A percentile compares a stretch with the other conserved stretches of the same genome.
Evolutionary conservation across 768 basidiomycete species (phyloP).

Genomic region (Tricholoma bakamatsutake): DNA sequence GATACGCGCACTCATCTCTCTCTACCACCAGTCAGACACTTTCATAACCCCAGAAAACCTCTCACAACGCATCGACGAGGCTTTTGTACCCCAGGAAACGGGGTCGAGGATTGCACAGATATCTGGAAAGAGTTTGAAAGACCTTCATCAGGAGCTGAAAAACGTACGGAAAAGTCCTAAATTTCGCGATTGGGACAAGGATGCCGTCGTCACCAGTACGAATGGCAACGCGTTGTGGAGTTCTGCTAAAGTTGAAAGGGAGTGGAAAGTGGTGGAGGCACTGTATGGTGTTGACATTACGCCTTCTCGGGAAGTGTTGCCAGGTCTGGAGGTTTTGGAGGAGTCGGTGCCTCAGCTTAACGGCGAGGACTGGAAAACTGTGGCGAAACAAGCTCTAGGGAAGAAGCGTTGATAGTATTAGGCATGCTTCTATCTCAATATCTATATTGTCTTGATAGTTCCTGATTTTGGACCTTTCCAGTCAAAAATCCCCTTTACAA

Average conservation of each 20-base stretch:
- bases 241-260: conserved; percentile 23
- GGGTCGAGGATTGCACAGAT: background rate
- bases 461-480: background rate
- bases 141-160: conserved; percentile 15
- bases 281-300: conserved; percentile 43
- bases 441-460: background rate
- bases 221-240: conserved; percentile 22
- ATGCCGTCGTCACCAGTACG: conserved; percentile 1
- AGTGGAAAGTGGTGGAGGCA: conserved; percentile 42
- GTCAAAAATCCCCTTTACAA: background rate
- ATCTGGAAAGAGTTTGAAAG: conserved; percentile 9
- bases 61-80: conserved; percentile 54
- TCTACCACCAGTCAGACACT: conserved; percentile 70
- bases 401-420: background rate
- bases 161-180: conserved; percentile 27
- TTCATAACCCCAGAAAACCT: conserved; percentile 74
- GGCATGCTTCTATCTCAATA: background rate
- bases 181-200: conserved; percentile 32
- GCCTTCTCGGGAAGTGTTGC: conserved; percentile 21
- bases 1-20: conserved; percentile 67
- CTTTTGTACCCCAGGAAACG: conserved; percentile 35
- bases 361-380: background rate
- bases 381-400: background rate
- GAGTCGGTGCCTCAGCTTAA: conserved; percentile 19
- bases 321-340: conserved; percentile 43